Conservation (phyloP, 306 rosid genomes). For the Delonix regia region DNA sequence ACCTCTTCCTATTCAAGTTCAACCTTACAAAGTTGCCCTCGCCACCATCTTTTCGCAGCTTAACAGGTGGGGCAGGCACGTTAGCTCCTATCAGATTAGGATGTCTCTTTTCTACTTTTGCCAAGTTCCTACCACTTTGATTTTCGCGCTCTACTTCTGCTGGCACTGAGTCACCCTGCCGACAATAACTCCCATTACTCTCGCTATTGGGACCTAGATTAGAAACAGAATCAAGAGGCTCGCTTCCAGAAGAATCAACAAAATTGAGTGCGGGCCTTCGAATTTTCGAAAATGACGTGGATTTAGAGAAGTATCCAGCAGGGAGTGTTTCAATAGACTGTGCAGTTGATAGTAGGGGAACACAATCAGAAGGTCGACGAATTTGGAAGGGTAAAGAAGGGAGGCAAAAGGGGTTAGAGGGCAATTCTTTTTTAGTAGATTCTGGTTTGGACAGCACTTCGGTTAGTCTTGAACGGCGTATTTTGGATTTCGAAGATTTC, state of each 20-base stretch:
- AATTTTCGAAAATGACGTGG: constrained; percentile 62
- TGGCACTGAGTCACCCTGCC: constrained; percentile 26
- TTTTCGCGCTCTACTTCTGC: constrained; percentile 27
- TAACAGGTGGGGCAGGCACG: constrained; percentile 50
- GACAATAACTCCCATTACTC: background rate
- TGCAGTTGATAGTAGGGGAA: constrained; percentile 35
- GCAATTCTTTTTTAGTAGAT: constrained; percentile 11
- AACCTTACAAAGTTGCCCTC: constrained; percentile 88
- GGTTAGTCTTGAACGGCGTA: constrained; percentile 31
- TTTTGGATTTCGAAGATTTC: constrained; percentile 48
- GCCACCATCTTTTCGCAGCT: constrained; percentile 45
- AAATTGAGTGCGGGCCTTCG: constrained; percentile 50
- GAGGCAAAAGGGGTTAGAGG: constrained; percentile 36
- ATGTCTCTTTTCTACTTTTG: constrained; percentile 39
- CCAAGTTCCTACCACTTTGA: background rate
- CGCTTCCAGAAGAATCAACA: constrained; percentile 38
- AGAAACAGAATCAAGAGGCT: constrained; percentile 32
- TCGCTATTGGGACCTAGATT: constrained; percentile 7
- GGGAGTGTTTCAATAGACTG: constrained; percentile 62
- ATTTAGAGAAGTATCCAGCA: constrained; percentile 62
- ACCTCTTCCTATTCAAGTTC: constrained; percentile 57
- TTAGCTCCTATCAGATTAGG: constrained; percentile 69
- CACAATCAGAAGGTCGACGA: constrained; percentile 51
- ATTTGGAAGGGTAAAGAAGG: constrained; percentile 66
- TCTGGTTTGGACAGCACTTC: constrained; percentile 8